Base-by-base conservation (phyloP, 2,329 filamentous ascomycete species). In the Orbilia javanica region DNA sequence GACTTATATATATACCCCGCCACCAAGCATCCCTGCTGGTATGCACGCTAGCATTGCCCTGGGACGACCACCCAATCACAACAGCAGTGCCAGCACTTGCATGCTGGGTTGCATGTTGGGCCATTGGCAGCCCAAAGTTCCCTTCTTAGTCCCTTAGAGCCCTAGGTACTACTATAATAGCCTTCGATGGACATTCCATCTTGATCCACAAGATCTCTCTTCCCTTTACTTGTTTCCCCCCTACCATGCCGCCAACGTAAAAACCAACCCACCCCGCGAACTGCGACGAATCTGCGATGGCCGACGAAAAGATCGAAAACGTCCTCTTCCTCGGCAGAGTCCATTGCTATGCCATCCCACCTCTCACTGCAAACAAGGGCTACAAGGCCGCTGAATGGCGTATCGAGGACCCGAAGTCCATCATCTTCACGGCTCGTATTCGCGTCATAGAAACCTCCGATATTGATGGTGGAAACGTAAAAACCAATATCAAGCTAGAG, bases 311-410 rank as follows among this genome's bases (percentile, higher is more conserved):
- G 81, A 95, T 96, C 85, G 92, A 96, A 85, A 91, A 93, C 83
- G 87, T 96, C 83, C 91, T 96, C 84, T 94, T 93, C 88, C 86
- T 94, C 83, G 89, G 90, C 79, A 86, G 88, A 80, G 91, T 96
- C 80, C 93, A 96, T 86, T 88, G 97, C 86, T 97, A 97, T 87
- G 90, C 91, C 82, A 94, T 96, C 83, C 93, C 93, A 18, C 93
- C 93, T 25, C 87, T 94, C 73, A 88, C 90, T 52, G 91, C 91
- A 18, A 93, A 90, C 81, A 91, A 92, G 83, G 93, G 93, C 84
- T 92, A 97, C 87, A 88, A 88, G 39, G 93, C 94, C 75, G 87
- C 90, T 11, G 86, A 88, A 79, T 97, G 93, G 93, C 96, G 93
- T 29, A 86, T 87, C 55, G 88, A 91, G 77, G 88, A 89, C 77